Evolutionary conservation across 495 filamentous ascomycete species (phyloP).

Genomic region (Aspergillus saccharolyticus): DNA sequence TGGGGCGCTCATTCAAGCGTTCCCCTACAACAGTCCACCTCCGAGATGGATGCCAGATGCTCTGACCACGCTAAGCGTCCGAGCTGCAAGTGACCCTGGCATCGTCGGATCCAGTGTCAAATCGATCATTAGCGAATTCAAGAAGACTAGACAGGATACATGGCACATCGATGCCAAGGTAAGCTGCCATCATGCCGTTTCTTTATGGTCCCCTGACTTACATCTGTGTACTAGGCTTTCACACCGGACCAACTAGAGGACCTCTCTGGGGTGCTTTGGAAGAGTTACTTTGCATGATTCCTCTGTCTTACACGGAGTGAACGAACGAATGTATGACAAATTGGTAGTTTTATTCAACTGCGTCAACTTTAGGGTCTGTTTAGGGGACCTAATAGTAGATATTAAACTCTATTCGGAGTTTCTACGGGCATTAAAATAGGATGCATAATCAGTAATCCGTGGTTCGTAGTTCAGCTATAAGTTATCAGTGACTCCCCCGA

Average conservation of each 20-base stretch:
- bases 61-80: constrained; percentile 75
- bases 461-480: no score
- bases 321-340: background rate
- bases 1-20: constrained; percentile 89
- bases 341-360: background rate
- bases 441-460: background rate
- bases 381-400: background rate
- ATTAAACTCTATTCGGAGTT: background rate
- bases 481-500: background rate
- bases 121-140: constrained; percentile 91
- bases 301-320: background rate
- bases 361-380: background rate
- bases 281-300: constrained; percentile 91
- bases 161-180: constrained; percentile 98
- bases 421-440: background rate
- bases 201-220: constrained; percentile 21
- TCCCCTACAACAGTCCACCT: constrained; percentile 90
- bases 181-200: constrained; percentile 11
- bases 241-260: constrained; percentile 89
- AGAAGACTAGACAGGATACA: constrained; percentile 98
- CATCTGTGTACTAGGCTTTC: constrained; percentile 62
- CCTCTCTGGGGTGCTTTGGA: constrained; percentile 95
- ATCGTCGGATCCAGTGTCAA: constrained; percentile 98
- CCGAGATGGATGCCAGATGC: constrained; percentile 93
- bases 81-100: constrained; percentile 82